Conservation (phyloP, 805 yeast species). For the Saccharomyces mikatae region DNA sequence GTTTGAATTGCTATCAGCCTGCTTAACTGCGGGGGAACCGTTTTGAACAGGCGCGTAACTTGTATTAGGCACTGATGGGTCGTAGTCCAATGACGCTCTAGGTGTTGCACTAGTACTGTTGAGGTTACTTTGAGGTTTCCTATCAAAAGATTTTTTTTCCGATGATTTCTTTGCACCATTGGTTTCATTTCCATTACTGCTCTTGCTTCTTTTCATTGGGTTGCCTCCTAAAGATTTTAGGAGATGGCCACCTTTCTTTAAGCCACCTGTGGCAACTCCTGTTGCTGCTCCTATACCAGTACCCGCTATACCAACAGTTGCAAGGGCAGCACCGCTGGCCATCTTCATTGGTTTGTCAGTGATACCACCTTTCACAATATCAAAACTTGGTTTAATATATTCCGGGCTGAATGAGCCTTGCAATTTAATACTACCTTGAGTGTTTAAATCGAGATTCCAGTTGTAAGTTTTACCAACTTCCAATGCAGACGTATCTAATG, state of each 20-base stretch:
- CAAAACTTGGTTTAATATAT: slow-evolving; percentile 57
- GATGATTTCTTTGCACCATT: neutral
- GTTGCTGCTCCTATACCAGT: slow-evolving; percentile 35
- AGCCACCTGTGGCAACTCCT: slow-evolving; percentile 38
- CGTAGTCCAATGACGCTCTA: slow-evolving; percentile 16
- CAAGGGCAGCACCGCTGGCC: slow-evolving; percentile 26
- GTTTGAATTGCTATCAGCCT: neutral
- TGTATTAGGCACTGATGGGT: slow-evolving; percentile 25
- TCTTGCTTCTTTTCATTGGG: slow-evolving; percentile 1
- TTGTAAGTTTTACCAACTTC: slow-evolving; percentile 39
- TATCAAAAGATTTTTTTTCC: neutral
- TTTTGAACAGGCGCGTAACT: slow-evolving; percentile 22
- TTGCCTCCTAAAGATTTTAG: slow-evolving; percentile 28
- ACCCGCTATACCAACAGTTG: slow-evolving; percentile 23
- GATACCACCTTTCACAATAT: slow-evolving; percentile 34
- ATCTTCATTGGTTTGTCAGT: slow-evolving; percentile 40
- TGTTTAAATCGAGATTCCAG: slow-evolving; percentile 44
- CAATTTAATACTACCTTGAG: slow-evolving; percentile 57
- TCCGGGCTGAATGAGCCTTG: slow-evolving; percentile 53
- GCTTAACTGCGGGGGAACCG: neutral
- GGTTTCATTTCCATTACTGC: neutral
- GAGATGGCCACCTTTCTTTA: slow-evolving; percentile 40
- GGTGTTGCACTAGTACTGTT: slow-evolving; percentile 1
- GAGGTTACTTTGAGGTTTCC: neutral
- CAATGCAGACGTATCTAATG: slow-evolving; percentile 42